Evolutionary conservation across 176 grass and related monocot species (phyloP).

Genomic region (Ampelocalamus luodianensis): DNA sequence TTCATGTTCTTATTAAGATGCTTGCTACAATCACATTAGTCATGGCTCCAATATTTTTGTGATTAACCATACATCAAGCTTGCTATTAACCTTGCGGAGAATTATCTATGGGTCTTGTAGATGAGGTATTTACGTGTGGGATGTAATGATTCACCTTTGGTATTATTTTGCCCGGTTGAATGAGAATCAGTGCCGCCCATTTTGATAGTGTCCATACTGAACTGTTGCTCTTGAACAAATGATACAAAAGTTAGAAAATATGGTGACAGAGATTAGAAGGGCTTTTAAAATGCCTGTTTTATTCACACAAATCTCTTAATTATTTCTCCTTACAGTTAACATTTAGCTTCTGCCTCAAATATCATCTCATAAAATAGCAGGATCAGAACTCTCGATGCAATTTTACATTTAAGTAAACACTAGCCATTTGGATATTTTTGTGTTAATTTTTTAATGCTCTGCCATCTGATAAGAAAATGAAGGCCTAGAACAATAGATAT

Average conservation of each 20-base stretch:
- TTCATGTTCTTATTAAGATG: slow-evolving; percentile 99
- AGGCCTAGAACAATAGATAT: too few relatives aligned
- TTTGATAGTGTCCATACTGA: slow-evolving; percentile 29
- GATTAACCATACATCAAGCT: slow-evolving; percentile 34
- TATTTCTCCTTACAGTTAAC: background rate
- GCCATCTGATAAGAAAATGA: too few relatives aligned
- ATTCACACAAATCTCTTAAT: background rate
- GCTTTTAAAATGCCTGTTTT: background rate
- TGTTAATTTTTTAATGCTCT: background rate
- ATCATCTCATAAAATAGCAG: background rate
- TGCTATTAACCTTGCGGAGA: slow-evolving; percentile 37
- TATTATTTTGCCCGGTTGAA: background rate
- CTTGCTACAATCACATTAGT: slow-evolving; percentile 95
- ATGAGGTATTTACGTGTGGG: slow-evolving; percentile 43
- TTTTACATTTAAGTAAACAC: background rate
- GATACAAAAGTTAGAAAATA: slow-evolving; percentile 22
- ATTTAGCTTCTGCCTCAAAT: background rate
- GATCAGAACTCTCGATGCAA: background rate
- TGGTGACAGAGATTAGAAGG: slow-evolving; percentile 22
- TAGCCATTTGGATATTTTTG: background rate
- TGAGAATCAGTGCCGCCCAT: slow-evolving; percentile 16
- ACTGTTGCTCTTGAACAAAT: slow-evolving; percentile 20
- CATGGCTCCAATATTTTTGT: slow-evolving; percentile 97
- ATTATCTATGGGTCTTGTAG: slow-evolving; percentile 33
- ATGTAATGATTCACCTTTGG: slow-evolving; percentile 33